These are phyloP conservation scores for Novymonas esmeraldas DNA, from an alignment of 208 protist species.

Conservation along the genomic window DNA sequence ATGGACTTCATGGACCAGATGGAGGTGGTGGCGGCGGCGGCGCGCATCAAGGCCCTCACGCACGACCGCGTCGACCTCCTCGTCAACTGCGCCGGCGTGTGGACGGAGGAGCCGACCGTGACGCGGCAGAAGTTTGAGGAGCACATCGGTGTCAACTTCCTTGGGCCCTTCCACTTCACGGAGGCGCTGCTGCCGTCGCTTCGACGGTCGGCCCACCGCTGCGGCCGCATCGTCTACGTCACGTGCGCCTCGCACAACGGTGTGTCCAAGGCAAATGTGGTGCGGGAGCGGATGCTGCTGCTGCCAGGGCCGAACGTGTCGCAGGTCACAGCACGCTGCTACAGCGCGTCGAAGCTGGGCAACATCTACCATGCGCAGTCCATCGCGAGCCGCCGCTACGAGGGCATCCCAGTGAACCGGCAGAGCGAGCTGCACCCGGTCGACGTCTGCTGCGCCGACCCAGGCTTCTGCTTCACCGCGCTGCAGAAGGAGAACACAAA, in stretches of 20 bases:
- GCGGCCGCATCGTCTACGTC: slow-evolving; percentile 78
- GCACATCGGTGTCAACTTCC: slow-evolving; percentile 84
- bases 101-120: slow-evolving; percentile 56
- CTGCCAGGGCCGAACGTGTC: slow-evolving; percentile 42
- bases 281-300: slow-evolving; percentile 68
- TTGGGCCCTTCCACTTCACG: slow-evolving; percentile 82
- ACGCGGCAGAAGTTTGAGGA: slow-evolving; percentile 76
- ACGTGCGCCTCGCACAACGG: slow-evolving; percentile 80
- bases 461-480: slow-evolving; percentile 69
- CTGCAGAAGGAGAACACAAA: slow-evolving; percentile 39
- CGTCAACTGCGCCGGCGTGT: slow-evolving; percentile 83
- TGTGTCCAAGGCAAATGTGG: slow-evolving; percentile 55
- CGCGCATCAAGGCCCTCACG: slow-evolving; percentile 64
- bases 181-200: slow-evolving; percentile 78
- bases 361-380: slow-evolving; percentile 85
- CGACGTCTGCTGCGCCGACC: slow-evolving; percentile 69
- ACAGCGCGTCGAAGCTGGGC: slow-evolving; percentile 84
- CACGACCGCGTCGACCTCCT: slow-evolving; percentile 70
- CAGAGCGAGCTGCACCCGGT: slow-evolving; percentile 67
- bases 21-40: slow-evolving; percentile 55
- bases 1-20: slow-evolving; percentile 74
- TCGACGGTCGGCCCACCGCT: slow-evolving; percentile 38
- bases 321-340: slow-evolving; percentile 69
- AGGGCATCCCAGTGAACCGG: slow-evolving; percentile 65
- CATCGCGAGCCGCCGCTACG: slow-evolving; percentile 68